Evolutionary conservation across 305 asterid genomes (phyloP).

Genomic region (Fraxinus greggii): DNA sequence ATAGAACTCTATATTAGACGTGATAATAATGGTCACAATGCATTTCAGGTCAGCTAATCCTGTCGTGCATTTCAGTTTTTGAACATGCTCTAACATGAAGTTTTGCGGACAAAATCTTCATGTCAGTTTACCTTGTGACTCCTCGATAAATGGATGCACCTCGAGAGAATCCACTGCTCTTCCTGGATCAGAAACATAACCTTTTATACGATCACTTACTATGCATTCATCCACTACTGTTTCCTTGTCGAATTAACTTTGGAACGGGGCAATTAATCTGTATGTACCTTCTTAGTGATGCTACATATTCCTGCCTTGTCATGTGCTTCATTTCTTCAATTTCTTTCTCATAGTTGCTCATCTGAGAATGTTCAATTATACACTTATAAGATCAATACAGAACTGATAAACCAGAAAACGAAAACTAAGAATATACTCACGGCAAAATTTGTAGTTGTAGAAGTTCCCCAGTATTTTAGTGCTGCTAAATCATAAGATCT

Average conservation of each 20-base stretch:
- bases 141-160: constrained; percentile 94
- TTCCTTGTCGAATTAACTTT: no score
- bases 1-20: no score
- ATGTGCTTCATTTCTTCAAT: constrained; percentile 79
- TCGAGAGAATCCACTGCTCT: constrained; percentile 89
- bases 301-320: constrained; percentile 83
- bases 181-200: constrained; percentile 39
- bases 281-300: constrained; percentile 58
- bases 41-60: no score
- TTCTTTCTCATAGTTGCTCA: constrained; percentile 74
- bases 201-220: background rate
- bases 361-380: constrained; percentile 31
- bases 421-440: constrained; percentile 31
- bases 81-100: no score
- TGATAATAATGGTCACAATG: no score
- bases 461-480: constrained; percentile 70
- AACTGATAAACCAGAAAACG: background rate
- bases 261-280: background rate
- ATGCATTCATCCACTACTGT: background rate
- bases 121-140: constrained; percentile 63
- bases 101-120: no score
- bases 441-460: constrained; percentile 81
- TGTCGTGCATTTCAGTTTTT: no score
- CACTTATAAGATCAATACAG: background rate
- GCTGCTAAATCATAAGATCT: constrained; percentile 35